Evolutionary conservation across 2,329 filamentous ascomycete species (phyloP).

Genomic region (Colletotrichum tropicicola): DNA sequence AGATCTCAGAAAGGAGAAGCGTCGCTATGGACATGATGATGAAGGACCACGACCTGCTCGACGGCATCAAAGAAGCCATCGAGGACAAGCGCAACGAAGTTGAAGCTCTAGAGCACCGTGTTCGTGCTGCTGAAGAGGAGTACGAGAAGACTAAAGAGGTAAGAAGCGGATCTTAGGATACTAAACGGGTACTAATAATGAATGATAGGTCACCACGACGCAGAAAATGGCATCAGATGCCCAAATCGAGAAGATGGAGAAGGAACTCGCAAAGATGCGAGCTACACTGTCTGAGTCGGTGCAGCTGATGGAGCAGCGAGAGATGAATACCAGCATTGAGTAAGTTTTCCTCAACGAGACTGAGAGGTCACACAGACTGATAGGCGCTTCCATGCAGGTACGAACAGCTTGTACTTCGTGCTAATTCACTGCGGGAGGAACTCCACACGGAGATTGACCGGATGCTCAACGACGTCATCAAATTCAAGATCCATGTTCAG

Average conservation of each 20-base stretch:
- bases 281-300: constrained; percentile 84
- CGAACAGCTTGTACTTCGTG: constrained; percentile 87
- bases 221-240: constrained; percentile 90
- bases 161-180: constrained; percentile 4
- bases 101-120: constrained; percentile 87
- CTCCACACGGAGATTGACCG: constrained; percentile 96
- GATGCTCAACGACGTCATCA: constrained; percentile 96
- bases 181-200: background rate
- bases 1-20: constrained; percentile 89
- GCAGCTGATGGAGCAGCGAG: constrained; percentile 90
- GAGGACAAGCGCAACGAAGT: constrained; percentile 95
- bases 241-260: constrained; percentile 99
- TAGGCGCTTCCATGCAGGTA: constrained; percentile 64
- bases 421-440: constrained; percentile 89
- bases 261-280: constrained; percentile 94
- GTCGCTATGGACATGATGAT: constrained; percentile 88
- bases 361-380: background rate
- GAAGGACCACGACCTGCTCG: constrained; percentile 92
- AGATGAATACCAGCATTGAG: constrained; percentile 98
- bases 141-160: constrained; percentile 93
- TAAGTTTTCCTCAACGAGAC: constrained; percentile 55
- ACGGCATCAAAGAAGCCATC: constrained; percentile 95
- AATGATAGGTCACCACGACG: constrained; percentile 70
- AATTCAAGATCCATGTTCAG: constrained; percentile 98
- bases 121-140: constrained; percentile 89